Base-by-base conservation (phyloP, 1,139 yeast species). In the Kodamaea alishanica region DNA sequence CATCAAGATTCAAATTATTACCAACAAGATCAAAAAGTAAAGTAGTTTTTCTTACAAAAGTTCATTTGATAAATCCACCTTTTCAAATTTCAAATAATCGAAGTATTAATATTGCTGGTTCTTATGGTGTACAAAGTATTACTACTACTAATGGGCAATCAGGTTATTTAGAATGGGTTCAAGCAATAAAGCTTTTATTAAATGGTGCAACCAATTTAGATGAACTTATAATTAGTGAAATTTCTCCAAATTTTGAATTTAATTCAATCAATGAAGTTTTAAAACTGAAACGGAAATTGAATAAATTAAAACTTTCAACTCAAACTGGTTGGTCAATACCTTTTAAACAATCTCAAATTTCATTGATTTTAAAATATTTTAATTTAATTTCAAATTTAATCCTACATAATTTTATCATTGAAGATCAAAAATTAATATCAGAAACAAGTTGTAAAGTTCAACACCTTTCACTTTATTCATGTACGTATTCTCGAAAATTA, bases 161-260 rank as follows among this genome's bases (percentile, higher is more conserved):
- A n/a, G 48, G 40, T 10, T 67, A 63, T 44, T 49, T 55, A n/a
- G 62, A 53, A 5, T 70, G 58, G 43, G 49, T 60, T 5, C 39
- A 43, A 12, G 47, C 58, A 5, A 48, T 70, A 11, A 43, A 45
- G 2, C 47, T 47, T 10, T 46, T 70, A 6, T 46, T 68, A 8
- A 48, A 48, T 23, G 66, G 67, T 38, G 60, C 68, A 8, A 66
- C 51, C 44, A 71, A 68, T 8, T 45, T 70, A 24, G 56, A 60
- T 38, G 42, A 39, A 3, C 31, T 68, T 2, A 43, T 44, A 5
- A 47, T 79, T 11, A 58, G 61, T 12, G 74, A 77, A 39, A 67
- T 79, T 1, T 70, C 79, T 4, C 80, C 81, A 2, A 70, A 67
- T 23, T 79, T 79, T 50, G 65, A 61, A 31, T 75, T 79, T 38